A percentile compares a stretch with the other conserved stretches of the same genome.
Conservation (phyloP, 768 basidiomycete genomes). For the Kwoniella dejecticola region DNA sequence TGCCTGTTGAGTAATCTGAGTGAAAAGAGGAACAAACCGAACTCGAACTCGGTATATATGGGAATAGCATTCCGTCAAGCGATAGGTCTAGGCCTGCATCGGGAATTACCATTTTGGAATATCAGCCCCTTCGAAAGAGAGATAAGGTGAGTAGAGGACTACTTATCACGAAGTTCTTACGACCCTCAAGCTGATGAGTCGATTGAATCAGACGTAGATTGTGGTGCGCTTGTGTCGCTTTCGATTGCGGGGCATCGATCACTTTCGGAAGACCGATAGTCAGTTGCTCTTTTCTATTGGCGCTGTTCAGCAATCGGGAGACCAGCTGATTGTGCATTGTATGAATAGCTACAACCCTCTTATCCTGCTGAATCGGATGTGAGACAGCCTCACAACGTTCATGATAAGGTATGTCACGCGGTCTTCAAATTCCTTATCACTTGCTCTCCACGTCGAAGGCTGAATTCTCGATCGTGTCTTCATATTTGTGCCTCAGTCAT, state of each 20-base stretch:
- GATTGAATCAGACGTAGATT: constrained; percentile 13
- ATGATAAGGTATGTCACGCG: constrained; percentile 3
- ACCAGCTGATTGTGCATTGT: neutral
- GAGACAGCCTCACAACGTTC: constrained; percentile 7
- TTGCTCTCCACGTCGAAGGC: too few relatives aligned
- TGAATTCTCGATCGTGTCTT: too few relatives aligned
- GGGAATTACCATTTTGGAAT: constrained; percentile 28
- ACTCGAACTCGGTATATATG: constrained; percentile 22
- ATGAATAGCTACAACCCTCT: constrained; percentile 1
- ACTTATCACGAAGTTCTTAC: neutral
- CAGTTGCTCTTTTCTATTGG: neutral
- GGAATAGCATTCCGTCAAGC: constrained; percentile 25
- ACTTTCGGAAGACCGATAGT: constrained; percentile 29
- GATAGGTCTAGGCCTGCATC: constrained; percentile 27
- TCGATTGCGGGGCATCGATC: constrained; percentile 19
- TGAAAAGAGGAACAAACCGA: constrained; percentile 19
- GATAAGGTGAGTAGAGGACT: constrained; percentile 12
- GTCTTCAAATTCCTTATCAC: neutral
- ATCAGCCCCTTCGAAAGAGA: constrained; percentile 29
- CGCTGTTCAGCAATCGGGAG: neutral
- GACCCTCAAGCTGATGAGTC: neutral
- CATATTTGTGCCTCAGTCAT: too few relatives aligned
- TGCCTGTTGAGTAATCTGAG: constrained; percentile 20
- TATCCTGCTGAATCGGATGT: constrained; percentile 16
- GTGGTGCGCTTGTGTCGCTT: constrained; percentile 21